Conservation (phyloP, 768 basidiomycete genomes). For the Xerocomus spinulosus region DNA sequence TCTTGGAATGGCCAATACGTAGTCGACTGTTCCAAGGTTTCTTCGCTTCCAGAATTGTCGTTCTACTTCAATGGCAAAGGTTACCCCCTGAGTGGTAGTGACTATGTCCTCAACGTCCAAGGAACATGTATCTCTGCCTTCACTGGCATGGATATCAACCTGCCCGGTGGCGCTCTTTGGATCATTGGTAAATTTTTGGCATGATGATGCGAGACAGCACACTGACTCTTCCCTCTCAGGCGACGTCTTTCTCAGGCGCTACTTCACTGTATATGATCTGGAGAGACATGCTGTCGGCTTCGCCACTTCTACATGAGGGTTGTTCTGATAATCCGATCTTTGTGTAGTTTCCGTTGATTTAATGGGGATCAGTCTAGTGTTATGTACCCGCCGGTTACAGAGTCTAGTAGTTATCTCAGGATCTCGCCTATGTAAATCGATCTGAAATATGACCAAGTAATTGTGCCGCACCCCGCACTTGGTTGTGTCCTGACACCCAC, state of each 20-base stretch:
- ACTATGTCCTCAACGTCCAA: conserved; percentile 88
- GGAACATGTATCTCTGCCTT: conserved; percentile 95
- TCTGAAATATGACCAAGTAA: no score
- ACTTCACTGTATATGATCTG: conserved; percentile 87
- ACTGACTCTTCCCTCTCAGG: conserved; percentile 37
- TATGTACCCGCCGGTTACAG: no score
- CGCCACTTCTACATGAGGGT: conserved; percentile 43
- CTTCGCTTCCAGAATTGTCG: conserved; percentile 76
- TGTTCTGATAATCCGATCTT: not conserved
- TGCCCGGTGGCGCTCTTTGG: conserved; percentile 79
- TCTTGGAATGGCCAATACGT: conserved; percentile 96
- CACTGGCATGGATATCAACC: conserved; percentile 84
- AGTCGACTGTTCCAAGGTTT: conserved; percentile 82
- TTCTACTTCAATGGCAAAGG: conserved; percentile 80
- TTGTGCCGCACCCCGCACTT: not conserved
- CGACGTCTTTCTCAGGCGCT: conserved; percentile 89
- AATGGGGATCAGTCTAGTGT: no score
- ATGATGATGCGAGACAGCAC: not conserved
- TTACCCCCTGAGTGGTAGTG: conserved; percentile 74
- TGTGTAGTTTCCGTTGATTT: no score
- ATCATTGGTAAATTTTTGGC: conserved; percentile 62
- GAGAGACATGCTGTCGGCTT: conserved; percentile 80
- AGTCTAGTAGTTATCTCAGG: not conserved
- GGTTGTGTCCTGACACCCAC: not conserved
- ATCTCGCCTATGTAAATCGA: no score